Base-by-base conservation (phyloP, 805 yeast species). In the Vanderwaltozyma yarrowii region DNA sequence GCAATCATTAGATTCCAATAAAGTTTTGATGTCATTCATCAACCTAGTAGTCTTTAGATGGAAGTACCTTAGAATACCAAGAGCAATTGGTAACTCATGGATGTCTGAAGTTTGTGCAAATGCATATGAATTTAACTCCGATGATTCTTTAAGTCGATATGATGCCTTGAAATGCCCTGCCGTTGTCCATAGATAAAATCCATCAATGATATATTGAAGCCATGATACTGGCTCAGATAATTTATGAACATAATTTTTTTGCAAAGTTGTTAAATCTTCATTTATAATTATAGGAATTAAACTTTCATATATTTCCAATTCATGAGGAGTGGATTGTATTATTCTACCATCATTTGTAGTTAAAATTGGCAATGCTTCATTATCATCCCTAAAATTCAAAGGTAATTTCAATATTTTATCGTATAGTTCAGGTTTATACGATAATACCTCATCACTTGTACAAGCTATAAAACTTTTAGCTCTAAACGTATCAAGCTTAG, bases 191-290 rank as follows among this genome's bases (percentile, higher is more conserved):
- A 50, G 50, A 38, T 53, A 58, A 15, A 55, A 38, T 1, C 51
- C 51, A 43, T 58, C 62, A 14, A 57, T 51, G 4, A 57, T 34
- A 35, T 45, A 53, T 39, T 58, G 61, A 5, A 49, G 41, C 63
- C 63, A 58, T 4, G 58, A 45, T 10, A 50, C 35, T 1, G 58
- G 47, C 36, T 58, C 61, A 5, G 51, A 45, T 20, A 47, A 32
- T 13, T 35, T 33, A 12, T 30, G 20, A 12, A 42, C 33, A 2
- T 33, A 32, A 19, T 32, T 26, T 27, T 23, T 37, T 26, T 45
- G 48, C 3, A 25, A 24, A 11, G 28, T 25, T 13, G 57, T 43
- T 3, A 50, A 23, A 18, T 47, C 43, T 26, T 52, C 52, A 27
- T 44, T 37, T 14, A 54, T 31, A 10, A 37, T 39, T 2, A 26